Base-by-base conservation (phyloP, 805 yeast genomes). In the Nakazawaea anatomiae region DNA sequence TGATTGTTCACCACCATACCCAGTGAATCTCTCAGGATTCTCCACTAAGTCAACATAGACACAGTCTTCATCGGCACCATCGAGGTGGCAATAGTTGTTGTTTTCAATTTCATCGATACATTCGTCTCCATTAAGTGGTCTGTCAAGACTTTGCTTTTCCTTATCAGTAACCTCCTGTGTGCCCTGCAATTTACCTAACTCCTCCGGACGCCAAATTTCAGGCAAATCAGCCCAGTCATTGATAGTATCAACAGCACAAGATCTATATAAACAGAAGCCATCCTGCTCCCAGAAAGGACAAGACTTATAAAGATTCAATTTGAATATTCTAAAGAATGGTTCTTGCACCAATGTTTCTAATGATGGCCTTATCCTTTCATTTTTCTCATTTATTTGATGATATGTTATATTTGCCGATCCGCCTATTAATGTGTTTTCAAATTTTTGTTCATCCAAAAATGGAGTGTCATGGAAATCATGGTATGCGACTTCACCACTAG, bases 1-100 rank as follows among this genome's bases (percentile, higher is more conserved):
- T 27, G 97, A 89, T 61, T 94, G 96, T 47, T 84, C 82, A 32
- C 99, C 99, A 34, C 90, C 87, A 62, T 94, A 94, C 0, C 99
- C 99, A 0, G 99, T 95, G 70, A 88, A 94, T 60, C 98, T 75
- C 67, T 94, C 99, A 0, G 96, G 97, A 62, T 95, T 95, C 50
- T 87, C 88, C 25, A 85, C 74, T 51, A 94, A 75, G 60, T 91
- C 89, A 31, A 94, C 96, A 59, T 85, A 85, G 1, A 89, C 97
- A 50, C 90, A 83, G 54, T 82, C 77, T 58, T 81, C 80, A 44
- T 77, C 75, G 45, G 74, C 75, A 47, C 65, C 79, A 59, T 82
- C 88, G 39, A 83, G 68, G 62, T 83, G 87, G 61, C 88, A 83
- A 69, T 85, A 87, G 60, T 85, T 88, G 51, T 77, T 68, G 57